Evolutionary conservation across 805 yeast genomes (phyloP).

Genomic region (Teunomyces aglyptinius): DNA sequence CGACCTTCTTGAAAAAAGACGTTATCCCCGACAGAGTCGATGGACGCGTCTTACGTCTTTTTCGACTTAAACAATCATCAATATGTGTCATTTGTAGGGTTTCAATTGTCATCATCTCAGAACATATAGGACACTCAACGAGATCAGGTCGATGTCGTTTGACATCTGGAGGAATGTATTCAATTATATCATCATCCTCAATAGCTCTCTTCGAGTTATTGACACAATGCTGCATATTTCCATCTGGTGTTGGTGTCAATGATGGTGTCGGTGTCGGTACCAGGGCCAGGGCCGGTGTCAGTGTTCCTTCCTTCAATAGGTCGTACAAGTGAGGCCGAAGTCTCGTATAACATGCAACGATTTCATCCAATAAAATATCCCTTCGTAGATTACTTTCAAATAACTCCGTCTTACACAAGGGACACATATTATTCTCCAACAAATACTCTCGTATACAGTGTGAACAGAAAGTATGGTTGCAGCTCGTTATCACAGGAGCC

Average conservation of each 20-base stretch:
- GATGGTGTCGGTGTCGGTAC: conserved; percentile 4
- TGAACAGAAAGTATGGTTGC: conserved; percentile 90
- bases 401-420: conserved; percentile 70
- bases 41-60: conserved; percentile 9
- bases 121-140: conserved; percentile 71
- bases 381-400: conserved; percentile 68
- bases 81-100: conserved; percentile 60
- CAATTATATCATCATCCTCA: conserved; percentile 14
- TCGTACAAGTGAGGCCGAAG: conserved; percentile 42
- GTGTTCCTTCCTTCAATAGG: conserved; percentile 15
- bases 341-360: conserved; percentile 51
- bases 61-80: conserved; percentile 53
- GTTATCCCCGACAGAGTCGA: conserved; percentile 20
- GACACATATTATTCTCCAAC: conserved; percentile 62
- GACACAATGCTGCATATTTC: not conserved
- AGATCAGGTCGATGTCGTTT: conserved; percentile 14
- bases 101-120: conserved; percentile 49
- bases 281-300: conserved; percentile 1
- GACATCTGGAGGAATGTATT: conserved; percentile 12
- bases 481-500: conserved; percentile 80
- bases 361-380: conserved; percentile 69
- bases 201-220: not conserved
- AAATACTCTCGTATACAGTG: conserved; percentile 76
- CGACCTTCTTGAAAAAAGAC: conserved; percentile 27
- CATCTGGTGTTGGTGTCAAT: not conserved